These are phyloP conservation scores for Aciculosporium take DNA, from an alignment of 2,329 filamentous ascomycete genomes.

Conservation along the genomic window DNA sequence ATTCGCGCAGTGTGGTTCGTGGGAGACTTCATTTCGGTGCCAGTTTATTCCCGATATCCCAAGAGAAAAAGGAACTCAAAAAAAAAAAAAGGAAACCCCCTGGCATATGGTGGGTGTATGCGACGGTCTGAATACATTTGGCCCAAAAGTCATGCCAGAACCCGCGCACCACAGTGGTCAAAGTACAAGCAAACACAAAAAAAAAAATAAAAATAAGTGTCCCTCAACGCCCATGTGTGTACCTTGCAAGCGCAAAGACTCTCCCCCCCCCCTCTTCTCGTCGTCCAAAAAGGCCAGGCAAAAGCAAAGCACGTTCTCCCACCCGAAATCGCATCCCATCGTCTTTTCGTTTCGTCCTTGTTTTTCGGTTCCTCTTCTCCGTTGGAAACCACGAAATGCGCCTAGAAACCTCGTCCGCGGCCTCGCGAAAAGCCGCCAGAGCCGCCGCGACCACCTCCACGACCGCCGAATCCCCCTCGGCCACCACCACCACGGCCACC, in stretches of 20 bases:
- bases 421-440: slow-evolving; percentile 28
- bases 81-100: neutral
- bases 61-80: neutral
- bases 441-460: slow-evolving; percentile 7
- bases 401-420: slow-evolving; percentile 20
- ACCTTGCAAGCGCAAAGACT: slow-evolving; percentile 1
- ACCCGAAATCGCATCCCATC: slow-evolving; percentile 1
- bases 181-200: no score
- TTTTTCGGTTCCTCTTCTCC: slow-evolving; percentile 7
- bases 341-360: neutral
- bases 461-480: neutral
- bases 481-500: slow-evolving; percentile 17
- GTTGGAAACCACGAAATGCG: slow-evolving; percentile 10
- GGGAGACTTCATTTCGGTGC: neutral
- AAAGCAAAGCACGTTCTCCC: neutral
- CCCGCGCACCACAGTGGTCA: slow-evolving; percentile 1
- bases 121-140: neutral
- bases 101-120: slow-evolving; percentile 2
- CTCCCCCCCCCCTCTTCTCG: neutral
- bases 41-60: slow-evolving; percentile 4
- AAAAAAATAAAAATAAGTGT: slow-evolving; percentile 4
- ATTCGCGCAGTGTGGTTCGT: no score
- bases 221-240: slow-evolving; percentile 6
- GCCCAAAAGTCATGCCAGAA: slow-evolving; percentile 2
- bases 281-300: neutral